Base-by-base conservation (phyloP, 106 monocot genomes). In the Phalaenopsis equestris region DNA sequence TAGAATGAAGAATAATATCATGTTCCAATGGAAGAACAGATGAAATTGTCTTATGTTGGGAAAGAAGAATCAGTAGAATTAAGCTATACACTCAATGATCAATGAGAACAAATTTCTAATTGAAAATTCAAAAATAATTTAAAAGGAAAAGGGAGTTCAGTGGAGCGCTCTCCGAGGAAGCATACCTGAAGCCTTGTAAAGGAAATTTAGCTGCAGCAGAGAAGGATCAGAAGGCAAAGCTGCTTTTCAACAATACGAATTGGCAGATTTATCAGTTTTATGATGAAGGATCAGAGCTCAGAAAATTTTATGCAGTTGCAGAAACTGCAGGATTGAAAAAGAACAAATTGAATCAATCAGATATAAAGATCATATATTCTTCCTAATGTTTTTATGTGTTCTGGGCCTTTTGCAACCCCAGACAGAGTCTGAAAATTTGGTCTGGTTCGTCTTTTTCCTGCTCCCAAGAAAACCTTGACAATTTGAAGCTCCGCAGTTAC, bases 401-500 rank as follows among this genome's bases (percentile, higher is more conserved):
- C 80, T 85, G 85, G 80, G 87, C 72, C 83, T 86, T 82, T 91
- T 83, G 83, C 77, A 79, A 48, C 83, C 80, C 86, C 83, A 83
- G 76, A 16, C 10, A 75, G 47, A 48, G 76, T 52, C 36, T 24
- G 76, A 6, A 10, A 23, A 12, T 48, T 47, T 76, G 3, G 49
- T 3, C 77, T 41, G 79, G 55, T 47, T 56, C 49, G 47, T 42
- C 76, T 79, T 87, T 46, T 57, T 83, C 56, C 85, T 94, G 83
- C 85, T 92, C 41, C 98, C 98, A 39, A 98, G 79, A 78, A 88
- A 94, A 37, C 94, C 94, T 83, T 87, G 97, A 82, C 97, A 98
- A 19, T 90, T 92, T 49, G 83, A 23, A 48, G 94, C 87, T 38
- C 94, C 97, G 79, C 97, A 98, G 49, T 80, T 75, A 39, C 97